Conservation (phyloP, 768 basidiomycete genomes). For the Boletus vinaceobasis region DNA sequence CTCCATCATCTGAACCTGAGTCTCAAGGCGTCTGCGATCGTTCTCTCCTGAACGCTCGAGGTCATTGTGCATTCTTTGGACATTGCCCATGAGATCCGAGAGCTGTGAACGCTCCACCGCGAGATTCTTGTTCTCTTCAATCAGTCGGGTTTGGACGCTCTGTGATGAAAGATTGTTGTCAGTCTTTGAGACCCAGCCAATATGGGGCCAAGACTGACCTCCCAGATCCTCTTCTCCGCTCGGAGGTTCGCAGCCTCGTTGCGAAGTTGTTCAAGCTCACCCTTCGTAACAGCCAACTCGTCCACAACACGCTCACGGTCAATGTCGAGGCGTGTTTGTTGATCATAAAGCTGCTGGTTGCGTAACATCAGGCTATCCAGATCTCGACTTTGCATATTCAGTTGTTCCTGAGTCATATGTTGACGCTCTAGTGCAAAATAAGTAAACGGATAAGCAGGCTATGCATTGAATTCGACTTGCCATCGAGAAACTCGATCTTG, state of each 20-base stretch:
- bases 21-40: slow-evolving; percentile 77
- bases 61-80: slow-evolving; percentile 89
- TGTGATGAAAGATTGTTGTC: slow-evolving; percentile 27
- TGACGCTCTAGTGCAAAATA: slow-evolving; percentile 53
- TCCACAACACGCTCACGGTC: slow-evolving; percentile 67
- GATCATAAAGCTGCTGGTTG: slow-evolving; percentile 69
- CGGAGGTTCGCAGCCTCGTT: slow-evolving; percentile 85
- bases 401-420: slow-evolving; percentile 67
- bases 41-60: slow-evolving; percentile 81
- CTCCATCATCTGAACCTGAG: slow-evolving; percentile 73
- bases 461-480: slow-evolving; percentile 37
- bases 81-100: slow-evolving; percentile 82
- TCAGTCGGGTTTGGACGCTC: slow-evolving; percentile 76
- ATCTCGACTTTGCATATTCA: slow-evolving; percentile 57
- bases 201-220: slow-evolving; percentile 48
- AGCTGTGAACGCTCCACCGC: slow-evolving; percentile 80
- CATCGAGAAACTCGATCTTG: slow-evolving; percentile 72
- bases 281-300: slow-evolving; percentile 56
- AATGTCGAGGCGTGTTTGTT: slow-evolving; percentile 71
- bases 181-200: background rate
- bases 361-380: slow-evolving; percentile 64
- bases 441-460: background rate
- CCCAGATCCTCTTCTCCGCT: slow-evolving; percentile 93
- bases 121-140: slow-evolving; percentile 81
- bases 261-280: slow-evolving; percentile 69